phyloP scores from a whole-genome alignment of 805 yeast genomes.

The Maudiozyma barnettii region DNA sequence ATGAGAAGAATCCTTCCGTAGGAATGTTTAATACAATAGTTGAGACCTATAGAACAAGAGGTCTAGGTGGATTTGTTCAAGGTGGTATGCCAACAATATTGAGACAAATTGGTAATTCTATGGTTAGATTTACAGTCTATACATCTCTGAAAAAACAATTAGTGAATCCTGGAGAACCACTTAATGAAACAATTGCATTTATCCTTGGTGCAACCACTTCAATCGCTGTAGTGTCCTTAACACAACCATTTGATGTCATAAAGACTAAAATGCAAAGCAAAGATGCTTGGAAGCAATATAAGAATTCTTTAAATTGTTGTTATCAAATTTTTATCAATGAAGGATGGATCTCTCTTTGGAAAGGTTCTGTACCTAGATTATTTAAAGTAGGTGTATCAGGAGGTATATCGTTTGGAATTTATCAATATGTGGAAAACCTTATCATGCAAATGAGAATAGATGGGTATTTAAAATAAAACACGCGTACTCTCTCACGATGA shows the following conservation, averaged over 20 bases:
- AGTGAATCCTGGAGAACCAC: constrained; percentile 36
- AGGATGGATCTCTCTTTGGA: constrained; percentile 38
- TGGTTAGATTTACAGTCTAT: constrained; percentile 77
- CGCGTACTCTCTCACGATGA: too few relatives aligned
- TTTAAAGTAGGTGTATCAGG: constrained; percentile 64
- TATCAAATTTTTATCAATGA: constrained; percentile 42
- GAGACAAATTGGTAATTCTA: constrained; percentile 70
- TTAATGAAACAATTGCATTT: constrained; percentile 29
- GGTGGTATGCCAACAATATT: constrained; percentile 77
- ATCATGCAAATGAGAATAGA: constrained; percentile 14
- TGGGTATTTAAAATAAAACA: constrained; percentile 8
- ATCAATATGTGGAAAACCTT: constrained; percentile 44
- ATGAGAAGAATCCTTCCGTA: constrained; percentile 45
- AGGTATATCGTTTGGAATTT: constrained; percentile 56
- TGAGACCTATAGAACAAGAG: constrained; percentile 66
- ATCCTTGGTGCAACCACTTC: constrained; percentile 55
- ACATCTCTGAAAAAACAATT: constrained; percentile 64
- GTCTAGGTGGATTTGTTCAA: constrained; percentile 67
- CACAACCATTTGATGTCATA: constrained; percentile 84
- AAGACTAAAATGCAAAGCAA: constrained; percentile 82
- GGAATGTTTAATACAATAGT: constrained; percentile 43
- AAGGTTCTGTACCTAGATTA: constrained; percentile 58
- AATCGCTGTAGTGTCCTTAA: constrained; percentile 59
- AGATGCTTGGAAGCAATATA: constrained; percentile 48
- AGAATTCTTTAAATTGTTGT: constrained; percentile 51